These are phyloP conservation scores for Globisporangium cylindrosporum DNA, from an alignment of 352 stramenopile genomes.

Conservation along the genomic window DNA sequence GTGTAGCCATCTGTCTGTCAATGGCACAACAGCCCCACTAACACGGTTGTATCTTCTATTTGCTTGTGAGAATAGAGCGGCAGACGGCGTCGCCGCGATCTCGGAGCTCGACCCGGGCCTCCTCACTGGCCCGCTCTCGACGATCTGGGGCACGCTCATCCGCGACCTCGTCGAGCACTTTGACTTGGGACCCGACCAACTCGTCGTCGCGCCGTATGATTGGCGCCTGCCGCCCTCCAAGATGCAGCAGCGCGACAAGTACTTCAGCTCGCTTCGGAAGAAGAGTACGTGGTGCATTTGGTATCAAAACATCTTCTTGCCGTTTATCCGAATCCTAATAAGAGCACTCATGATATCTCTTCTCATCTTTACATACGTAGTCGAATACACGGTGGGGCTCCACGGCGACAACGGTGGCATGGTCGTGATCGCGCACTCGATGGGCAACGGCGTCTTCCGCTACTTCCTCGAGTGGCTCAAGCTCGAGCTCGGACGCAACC, in stretches of 20 bases:
- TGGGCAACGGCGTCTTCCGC: constrained; percentile 76
- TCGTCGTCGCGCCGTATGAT: constrained; percentile 78
- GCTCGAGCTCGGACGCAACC: constrained; percentile 63
- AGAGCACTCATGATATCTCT: background rate
- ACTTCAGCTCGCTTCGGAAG: constrained; percentile 67
- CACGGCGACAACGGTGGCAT: constrained; percentile 43
- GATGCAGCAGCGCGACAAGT: constrained; percentile 71
- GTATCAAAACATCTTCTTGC: background rate
- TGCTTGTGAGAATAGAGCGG: constrained; percentile 27
- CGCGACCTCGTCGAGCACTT: constrained; percentile 71
- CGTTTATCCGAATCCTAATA: background rate
- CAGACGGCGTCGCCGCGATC: constrained; percentile 55
- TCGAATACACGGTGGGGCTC: constrained; percentile 57
- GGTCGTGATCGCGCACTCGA: constrained; percentile 80
- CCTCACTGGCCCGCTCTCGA: constrained; percentile 71
- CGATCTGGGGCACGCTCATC: constrained; percentile 66
- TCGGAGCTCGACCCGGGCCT: constrained; percentile 73
- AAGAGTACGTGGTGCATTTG: constrained; percentile 45
- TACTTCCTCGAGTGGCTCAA: constrained; percentile 86
- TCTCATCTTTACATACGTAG: constrained; percentile 24
- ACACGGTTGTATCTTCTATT: background rate
- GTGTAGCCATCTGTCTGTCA: background rate
- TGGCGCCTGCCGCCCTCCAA: constrained; percentile 74
- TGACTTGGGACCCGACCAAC: constrained; percentile 54
- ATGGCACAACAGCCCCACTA: background rate